Base-by-base conservation (phyloP, 2,329 filamentous ascomycete genomes). In the Sporothrix inflata region DNA sequence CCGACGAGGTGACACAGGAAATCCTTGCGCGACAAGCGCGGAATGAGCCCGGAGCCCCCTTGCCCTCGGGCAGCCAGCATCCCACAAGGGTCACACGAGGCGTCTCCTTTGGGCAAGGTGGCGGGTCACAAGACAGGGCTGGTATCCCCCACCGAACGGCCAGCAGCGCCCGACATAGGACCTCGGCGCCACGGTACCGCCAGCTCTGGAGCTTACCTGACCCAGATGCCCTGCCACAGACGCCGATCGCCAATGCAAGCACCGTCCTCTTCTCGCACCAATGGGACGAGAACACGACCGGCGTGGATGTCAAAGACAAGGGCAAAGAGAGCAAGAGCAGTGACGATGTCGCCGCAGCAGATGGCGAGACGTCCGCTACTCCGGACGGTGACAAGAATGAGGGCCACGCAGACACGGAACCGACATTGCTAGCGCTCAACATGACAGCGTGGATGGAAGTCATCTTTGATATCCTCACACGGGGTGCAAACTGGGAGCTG, bases 401-500 rank as follows among this genome's bases (percentile, higher is more conserved):
- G 1, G 24, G 7, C 16, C 24, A 21, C 16, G n/a, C 38, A 9
- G 47, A 69, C 6, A 11, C 42, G 7, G 53, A n/a, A 3, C 27
- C 69, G 19, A 21, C 61, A 3, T 19, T 60, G 2, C 30, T 69
- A 86, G 70, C 60, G 8, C 82, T 94, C 70, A 86, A 89, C 70
- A 85, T 91, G 63, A 85, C 86, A 16, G 81, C 86, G 53, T 97
- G 94, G 92, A 85, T 97, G n/a, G 92, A 94, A 74, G 86, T 90
- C 12, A 85, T 97, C 49, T 87, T 93, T 34, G 85, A 86, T n/a
- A 83, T 96, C n/a, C 83, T 97, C 57, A 89, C 92, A 75, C 87
- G 90, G 71, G 92, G 91, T 53, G 88, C 89, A 65, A 91, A 96
- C 74, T 98, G 95, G 94, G 94, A 98, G 79, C 85, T 97, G 1